Evolutionary conservation across 1,284 basidiomycete species (phyloP).

Genomic region (Singerocomus inundabilis): DNA sequence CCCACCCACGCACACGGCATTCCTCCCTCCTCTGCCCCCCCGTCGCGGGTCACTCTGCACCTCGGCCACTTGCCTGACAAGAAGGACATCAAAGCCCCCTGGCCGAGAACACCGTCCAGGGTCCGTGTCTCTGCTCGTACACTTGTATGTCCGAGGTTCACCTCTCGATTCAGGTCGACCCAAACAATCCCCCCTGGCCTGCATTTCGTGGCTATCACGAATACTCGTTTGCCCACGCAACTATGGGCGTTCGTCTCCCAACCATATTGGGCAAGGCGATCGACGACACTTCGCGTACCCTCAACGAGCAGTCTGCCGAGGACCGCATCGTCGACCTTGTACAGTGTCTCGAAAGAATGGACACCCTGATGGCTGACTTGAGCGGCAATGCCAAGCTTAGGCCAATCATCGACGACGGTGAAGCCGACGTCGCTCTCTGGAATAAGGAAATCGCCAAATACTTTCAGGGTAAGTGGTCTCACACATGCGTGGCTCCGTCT

Average conservation of each 20-base stretch:
- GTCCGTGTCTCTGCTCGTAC: conserved; percentile 36
- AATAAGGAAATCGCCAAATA: conserved; percentile 95
- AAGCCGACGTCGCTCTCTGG: conserved; percentile 94
- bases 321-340: conserved; percentile 86
- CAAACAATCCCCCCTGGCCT: conserved; percentile 97
- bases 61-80: conserved; percentile 71
- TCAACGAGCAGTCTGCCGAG: conserved; percentile 86
- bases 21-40: conserved; percentile 38
- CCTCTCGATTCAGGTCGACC: conserved; percentile 57
- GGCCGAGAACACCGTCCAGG: conserved; percentile 70
- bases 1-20: conserved; percentile 6
- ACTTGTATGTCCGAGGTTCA: neutral
- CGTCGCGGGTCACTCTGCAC: conserved; percentile 61
- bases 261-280: conserved; percentile 97
- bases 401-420: conserved; percentile 89
- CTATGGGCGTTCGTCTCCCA: conserved; percentile 91
- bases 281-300: conserved; percentile 86
- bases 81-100: conserved; percentile 64
- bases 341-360: conserved; percentile 86
- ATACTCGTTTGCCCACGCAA: conserved; percentile 92
- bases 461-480: conserved; percentile 68
- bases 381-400: conserved; percentile 78
- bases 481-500: neutral
- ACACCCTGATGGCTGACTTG: conserved; percentile 77
- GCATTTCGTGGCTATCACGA: conserved; percentile 94